phyloP scores from a whole-genome alignment of 2,329 filamentous ascomycete species.

The Xylaria sp. region DNA sequence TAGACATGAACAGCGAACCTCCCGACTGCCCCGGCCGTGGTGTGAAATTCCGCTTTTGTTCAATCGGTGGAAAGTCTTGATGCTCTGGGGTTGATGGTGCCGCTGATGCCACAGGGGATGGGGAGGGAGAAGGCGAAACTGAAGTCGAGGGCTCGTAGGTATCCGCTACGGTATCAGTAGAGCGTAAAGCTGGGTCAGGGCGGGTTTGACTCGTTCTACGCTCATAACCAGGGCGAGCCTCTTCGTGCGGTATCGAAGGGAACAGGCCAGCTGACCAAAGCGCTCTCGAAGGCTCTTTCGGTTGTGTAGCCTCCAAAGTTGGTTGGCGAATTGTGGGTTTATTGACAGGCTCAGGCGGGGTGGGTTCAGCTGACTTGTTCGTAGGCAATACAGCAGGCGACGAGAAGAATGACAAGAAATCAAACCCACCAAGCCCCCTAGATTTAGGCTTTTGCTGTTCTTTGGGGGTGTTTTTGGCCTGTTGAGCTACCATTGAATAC shows the following conservation, averaged over 20 bases:
- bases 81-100: slow-evolving; percentile 42
- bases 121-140: slow-evolving; percentile 34
- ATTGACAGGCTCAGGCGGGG: slow-evolving; percentile 29
- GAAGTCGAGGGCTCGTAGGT: slow-evolving; percentile 42
- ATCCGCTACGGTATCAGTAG: slow-evolving; percentile 45
- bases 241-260: slow-evolving; percentile 51
- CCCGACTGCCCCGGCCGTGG: slow-evolving; percentile 53
- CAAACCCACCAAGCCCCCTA: slow-evolving; percentile 52
- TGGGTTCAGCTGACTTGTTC: slow-evolving; percentile 37
- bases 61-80: slow-evolving; percentile 49
- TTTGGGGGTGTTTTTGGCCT: slow-evolving; percentile 37
- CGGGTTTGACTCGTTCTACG: slow-evolving; percentile 53
- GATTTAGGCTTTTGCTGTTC: slow-evolving; percentile 45
- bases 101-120: slow-evolving; percentile 29
- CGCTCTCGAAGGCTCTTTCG: slow-evolving; percentile 45
- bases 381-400: slow-evolving; percentile 61
- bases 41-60: slow-evolving; percentile 63
- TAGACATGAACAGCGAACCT: slow-evolving; percentile 54
- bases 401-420: slow-evolving; percentile 68
- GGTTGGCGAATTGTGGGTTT: slow-evolving; percentile 35
- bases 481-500: slow-evolving; percentile 58
- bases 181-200: slow-evolving; percentile 44
- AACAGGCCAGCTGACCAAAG: slow-evolving; percentile 49
- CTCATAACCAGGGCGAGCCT: slow-evolving; percentile 49
- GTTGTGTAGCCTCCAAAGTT: slow-evolving; percentile 27